Evolutionary conservation across 805 yeast genomes (phyloP), one percentile per base, ranked within the genome.

Genomic region (Kluyveromyces aestuarii): DNA sequence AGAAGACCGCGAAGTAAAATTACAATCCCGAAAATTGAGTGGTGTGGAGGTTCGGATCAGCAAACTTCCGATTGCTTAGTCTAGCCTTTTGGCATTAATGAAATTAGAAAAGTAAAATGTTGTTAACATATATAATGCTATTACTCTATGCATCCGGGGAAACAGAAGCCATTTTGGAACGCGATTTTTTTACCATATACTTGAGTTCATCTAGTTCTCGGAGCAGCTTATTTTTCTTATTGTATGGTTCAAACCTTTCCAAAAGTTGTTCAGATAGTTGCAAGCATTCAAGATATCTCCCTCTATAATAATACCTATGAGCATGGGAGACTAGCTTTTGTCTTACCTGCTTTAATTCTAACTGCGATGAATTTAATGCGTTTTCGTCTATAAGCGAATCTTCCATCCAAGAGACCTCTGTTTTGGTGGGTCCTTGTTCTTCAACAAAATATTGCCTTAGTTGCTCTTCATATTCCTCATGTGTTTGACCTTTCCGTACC

Each of bases 401-500:
- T 37, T 54, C 55, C 57, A 58, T 59, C 63, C 62, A 60, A 6
- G 61, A 63, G 18, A 58, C 67, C 0, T 75, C 74, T 48, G 79
- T 77, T 17, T 76, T 57, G 1, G 70, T 66, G 0, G 95, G 93
- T 0, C 95, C 95, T 0, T 69, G 46, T 27, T 61, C 62, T 9
- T 55, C 60, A 0, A 55, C 44, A 52, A 64, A 65, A 58, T 79
- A 87, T 56, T 73, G 76, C 2, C 53, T 52, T 51, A 69, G 67
- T 62, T 88, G 91, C 8, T 50, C 58, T 35, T 60, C 66, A 54
- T 68, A 88, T 49, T 77, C 84, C 47, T 81, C 90, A 40, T 79
- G 80, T 0, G 83, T 59, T 60, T 88, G 96, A 0, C 81, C 82
- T 56, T 84, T 87, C 40, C 96, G 74, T 25, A 72, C 62, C 48